These are phyloP conservation scores for Nakataea oryzae DNA, from an alignment of 2,329 filamentous ascomycete species.

Conservation along the genomic window DNA sequence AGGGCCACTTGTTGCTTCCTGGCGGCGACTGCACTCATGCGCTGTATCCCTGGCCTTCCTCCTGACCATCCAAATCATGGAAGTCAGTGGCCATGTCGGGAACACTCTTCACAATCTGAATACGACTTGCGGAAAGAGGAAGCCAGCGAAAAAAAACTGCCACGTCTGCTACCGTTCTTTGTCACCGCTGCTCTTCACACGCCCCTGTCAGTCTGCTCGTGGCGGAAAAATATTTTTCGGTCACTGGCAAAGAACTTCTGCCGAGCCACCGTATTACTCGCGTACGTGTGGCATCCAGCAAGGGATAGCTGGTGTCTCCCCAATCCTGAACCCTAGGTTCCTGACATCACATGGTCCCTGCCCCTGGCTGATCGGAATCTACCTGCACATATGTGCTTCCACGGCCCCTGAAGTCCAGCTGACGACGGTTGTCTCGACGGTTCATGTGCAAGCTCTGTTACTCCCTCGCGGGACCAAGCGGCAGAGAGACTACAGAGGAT, in stretches of 20 bases:
- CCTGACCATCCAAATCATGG: no score
- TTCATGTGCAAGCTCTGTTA: no score
- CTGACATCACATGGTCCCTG: neutral
- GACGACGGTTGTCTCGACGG: no score
- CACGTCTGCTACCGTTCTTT: neutral
- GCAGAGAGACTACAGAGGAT: no score
- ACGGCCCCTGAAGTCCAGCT: neutral
- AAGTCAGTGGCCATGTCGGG: neutral
- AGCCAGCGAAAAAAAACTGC: no score
- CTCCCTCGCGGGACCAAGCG: no score
- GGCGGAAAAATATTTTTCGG: neutral
- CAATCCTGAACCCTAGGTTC: no score
- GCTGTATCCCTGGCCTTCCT: no score
- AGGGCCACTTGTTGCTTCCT: no score
- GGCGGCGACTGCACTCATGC: no score
- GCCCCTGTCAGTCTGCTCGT: neutral
- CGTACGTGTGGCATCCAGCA: neutral
- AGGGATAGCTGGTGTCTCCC: no score
- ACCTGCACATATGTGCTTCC: neutral
- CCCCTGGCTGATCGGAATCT: neutral
- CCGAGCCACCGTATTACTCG: neutral
- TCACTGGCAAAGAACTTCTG: neutral
- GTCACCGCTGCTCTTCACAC: neutral
- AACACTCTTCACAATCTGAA: neutral
- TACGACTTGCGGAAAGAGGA: neutral